Percentiles rank a stretch among this genome's conserved stretches.
phyloP scores from a whole-genome alignment of 2,329 filamentous ascomycete species.

The Fusarium stilboides region DNA sequence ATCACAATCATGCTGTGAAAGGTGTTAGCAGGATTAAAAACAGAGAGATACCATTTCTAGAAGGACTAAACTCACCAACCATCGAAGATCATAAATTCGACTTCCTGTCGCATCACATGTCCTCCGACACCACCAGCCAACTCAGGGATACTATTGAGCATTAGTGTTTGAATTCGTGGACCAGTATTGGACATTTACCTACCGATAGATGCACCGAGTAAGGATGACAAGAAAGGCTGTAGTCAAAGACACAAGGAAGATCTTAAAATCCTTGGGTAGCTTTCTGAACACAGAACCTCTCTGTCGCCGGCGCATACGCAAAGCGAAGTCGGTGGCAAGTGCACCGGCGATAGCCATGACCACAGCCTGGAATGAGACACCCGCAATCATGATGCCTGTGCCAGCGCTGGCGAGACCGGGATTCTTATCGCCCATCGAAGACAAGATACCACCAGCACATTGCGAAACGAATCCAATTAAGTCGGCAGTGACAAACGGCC shows the following conservation, averaged over 20 bases:
- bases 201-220: conserved; percentile 7
- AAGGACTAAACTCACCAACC: neutral
- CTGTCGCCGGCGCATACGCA: neutral
- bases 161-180: rapidly evolving
- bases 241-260: neutral
- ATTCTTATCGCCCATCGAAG: neutral
- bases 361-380: conserved; percentile 1
- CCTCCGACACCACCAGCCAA: conserved; percentile 3
- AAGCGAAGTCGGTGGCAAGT: conserved; percentile 1
- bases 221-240: neutral
- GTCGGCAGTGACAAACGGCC: conserved; percentile 8
- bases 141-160: neutral
- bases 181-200: rapidly evolving
- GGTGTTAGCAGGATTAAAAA: rapidly evolving
- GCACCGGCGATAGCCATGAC: conserved; percentile 3
- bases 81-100: conserved; percentile 7
- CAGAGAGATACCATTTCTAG: rapidly evolving
- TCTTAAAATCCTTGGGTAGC: neutral
- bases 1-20: neutral
- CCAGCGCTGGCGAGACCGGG: neutral
- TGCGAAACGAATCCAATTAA: conserved; percentile 6
- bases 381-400: neutral
- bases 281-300: neutral
- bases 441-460: neutral
- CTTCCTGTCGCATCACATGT: conserved; percentile 8